A percentile compares a stretch with the other conserved stretches of the same genome.
phyloP scores from a whole-genome alignment of 495 filamentous ascomycete genomes.

The Aspergillus affinis region DNA sequence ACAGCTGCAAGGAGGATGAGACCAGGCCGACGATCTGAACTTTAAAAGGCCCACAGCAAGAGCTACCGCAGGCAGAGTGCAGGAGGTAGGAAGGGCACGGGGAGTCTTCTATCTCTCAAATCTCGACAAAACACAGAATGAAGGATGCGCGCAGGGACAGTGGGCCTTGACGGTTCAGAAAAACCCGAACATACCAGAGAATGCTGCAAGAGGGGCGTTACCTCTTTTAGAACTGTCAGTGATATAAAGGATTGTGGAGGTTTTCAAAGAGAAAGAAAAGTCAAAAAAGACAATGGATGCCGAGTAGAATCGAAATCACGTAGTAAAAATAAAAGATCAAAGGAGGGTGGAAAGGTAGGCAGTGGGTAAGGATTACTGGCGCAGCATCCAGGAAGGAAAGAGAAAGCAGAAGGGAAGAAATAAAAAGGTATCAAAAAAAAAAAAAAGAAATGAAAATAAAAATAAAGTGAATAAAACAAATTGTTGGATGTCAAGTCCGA shows the following conservation, averaged over 20 bases:
- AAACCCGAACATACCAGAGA: constrained; percentile 25
- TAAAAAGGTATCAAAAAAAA: background rate
- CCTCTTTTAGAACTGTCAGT: constrained; percentile 25
- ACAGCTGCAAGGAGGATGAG: constrained; percentile 30
- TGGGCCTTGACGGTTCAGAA: constrained; percentile 6
- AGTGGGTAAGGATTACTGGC: background rate
- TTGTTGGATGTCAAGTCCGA: background rate
- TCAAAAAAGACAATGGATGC: constrained; percentile 7
- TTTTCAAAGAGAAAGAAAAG: constrained; percentile 3
- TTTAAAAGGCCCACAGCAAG: constrained; percentile 17
- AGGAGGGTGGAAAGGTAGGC: background rate
- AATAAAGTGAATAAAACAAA: constrained; percentile 9
- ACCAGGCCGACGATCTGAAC: constrained; percentile 21
- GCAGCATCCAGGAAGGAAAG: background rate
- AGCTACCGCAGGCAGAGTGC: constrained; percentile 17
- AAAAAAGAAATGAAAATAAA: background rate
- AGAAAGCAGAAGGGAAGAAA: background rate
- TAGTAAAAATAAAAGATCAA: constrained; percentile 1
- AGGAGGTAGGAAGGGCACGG: constrained; percentile 8
- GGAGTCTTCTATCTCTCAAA: constrained; percentile 5
- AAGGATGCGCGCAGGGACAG: constrained; percentile 5
- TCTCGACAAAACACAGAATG: constrained; percentile 2
- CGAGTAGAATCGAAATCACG: constrained; percentile 2
- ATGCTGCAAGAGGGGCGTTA: constrained; percentile 19
- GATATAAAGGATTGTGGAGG: constrained; percentile 21